phyloP scores from a whole-genome alignment of 805 yeast species.

The Hanseniaspora osmophila region DNA sequence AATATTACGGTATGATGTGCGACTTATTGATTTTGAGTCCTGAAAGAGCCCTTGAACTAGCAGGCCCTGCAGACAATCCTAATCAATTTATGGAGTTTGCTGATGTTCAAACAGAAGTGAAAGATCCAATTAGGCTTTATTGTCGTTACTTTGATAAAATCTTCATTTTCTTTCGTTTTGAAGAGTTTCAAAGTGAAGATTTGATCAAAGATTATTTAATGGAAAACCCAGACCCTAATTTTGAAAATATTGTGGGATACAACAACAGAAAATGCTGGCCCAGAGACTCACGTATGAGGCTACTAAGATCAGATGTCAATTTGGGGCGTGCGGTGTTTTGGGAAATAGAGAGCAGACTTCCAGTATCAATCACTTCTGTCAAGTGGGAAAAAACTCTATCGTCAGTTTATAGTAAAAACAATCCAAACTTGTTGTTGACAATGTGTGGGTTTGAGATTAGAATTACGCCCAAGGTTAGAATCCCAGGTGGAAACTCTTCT shows the following conservation, averaged over 20 bases:
- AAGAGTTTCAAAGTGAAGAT: conserved; percentile 58
- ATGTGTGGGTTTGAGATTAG: conserved; percentile 95
- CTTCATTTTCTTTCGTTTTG: conserved; percentile 65
- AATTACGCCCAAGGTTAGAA: conserved; percentile 60
- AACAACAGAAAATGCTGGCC: conserved; percentile 93
- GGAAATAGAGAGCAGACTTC: conserved; percentile 75
- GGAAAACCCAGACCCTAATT: conserved; percentile 87
- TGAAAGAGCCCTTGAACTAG: conserved; percentile 76
- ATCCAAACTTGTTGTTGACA: conserved; percentile 74
- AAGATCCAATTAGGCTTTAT: conserved; percentile 69
- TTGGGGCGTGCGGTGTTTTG: conserved; percentile 85
- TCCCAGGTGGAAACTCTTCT: conserved; percentile 35
- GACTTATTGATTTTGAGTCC: conserved; percentile 75
- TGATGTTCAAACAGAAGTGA: conserved; percentile 39
- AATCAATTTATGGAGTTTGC: conserved; percentile 68
- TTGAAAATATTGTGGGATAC: conserved; percentile 73
- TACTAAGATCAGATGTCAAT: conserved; percentile 82
- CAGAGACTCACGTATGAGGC: conserved; percentile 74
- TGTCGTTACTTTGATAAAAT: conserved; percentile 73
- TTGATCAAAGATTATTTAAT: conserved; percentile 60
- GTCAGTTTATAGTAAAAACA: conserved; percentile 81
- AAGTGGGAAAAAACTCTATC: conserved; percentile 73
- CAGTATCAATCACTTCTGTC: conserved; percentile 55
- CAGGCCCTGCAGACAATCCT: conserved; percentile 61
- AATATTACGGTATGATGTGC: conserved; percentile 74